These are phyloP conservation scores for Calonectria honghensis DNA, from an alignment of 2,329 filamentous ascomycete species.

Conservation along the genomic window DNA sequence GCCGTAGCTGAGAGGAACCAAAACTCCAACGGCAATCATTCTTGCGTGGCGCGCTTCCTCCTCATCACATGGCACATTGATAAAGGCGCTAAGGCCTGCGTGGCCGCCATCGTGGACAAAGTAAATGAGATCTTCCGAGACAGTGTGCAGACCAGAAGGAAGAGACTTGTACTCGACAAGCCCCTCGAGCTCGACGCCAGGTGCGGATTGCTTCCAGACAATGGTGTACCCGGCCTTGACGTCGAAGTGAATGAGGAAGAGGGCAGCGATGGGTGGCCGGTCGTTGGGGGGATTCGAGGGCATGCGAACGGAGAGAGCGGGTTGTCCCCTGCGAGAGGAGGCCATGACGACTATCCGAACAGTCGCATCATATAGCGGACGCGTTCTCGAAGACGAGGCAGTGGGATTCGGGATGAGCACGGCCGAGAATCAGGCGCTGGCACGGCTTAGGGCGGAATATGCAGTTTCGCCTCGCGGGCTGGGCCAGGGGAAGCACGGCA, in stretches of 20 bases:
- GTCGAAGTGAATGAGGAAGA: slow-evolving; percentile 94
- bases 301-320: slow-evolving; percentile 63
- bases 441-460: slow-evolving; percentile 9
- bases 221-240: slow-evolving; percentile 94
- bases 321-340: slow-evolving; percentile 63
- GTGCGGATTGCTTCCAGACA: slow-evolving; percentile 86
- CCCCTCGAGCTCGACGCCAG: slow-evolving; percentile 85
- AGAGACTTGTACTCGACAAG: slow-evolving; percentile 97
- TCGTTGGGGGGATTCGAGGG: slow-evolving; percentile 56
- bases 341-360: slow-evolving; percentile 61
- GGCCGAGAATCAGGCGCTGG: slow-evolving; percentile 11
- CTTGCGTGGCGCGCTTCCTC: slow-evolving; percentile 87
- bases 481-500: slow-evolving; percentile 12
- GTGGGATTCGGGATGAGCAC: not conserved
- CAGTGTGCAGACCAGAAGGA: slow-evolving; percentile 93
- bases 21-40: slow-evolving; percentile 92
- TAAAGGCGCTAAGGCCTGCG: slow-evolving; percentile 93
- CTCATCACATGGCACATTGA: slow-evolving; percentile 87
- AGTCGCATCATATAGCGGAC: slow-evolving; percentile 54
- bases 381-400: slow-evolving; percentile 13
- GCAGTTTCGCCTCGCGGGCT: not conserved
- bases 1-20: slow-evolving; percentile 91
- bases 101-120: slow-evolving; percentile 88
- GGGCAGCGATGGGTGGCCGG: slow-evolving; percentile 75
- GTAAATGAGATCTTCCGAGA: slow-evolving; percentile 92